phyloP scores from a whole-genome alignment of 192 early-diverging fungal species.

The Funneliformis geosporum region DNA sequence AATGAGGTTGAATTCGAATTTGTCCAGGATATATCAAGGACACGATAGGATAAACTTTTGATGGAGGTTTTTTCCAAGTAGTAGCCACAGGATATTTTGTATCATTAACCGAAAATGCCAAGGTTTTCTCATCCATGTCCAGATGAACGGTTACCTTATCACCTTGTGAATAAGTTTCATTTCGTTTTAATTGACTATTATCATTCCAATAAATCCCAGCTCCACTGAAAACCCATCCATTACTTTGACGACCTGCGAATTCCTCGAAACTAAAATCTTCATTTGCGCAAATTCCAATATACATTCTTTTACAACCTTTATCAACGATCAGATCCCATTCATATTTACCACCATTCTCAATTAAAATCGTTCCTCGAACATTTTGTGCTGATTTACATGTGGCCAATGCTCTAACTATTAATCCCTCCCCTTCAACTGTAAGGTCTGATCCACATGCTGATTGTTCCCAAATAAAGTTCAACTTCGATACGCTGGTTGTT shows the following conservation, averaged over 20 bases:
- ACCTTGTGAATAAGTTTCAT: neutral
- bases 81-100: neutral
- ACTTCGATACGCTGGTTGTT: neutral
- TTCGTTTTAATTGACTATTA: neutral
- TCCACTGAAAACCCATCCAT: neutral
- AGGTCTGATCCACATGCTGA: neutral
- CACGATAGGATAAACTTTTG: slow-evolving; percentile 13
- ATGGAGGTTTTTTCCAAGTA: slow-evolving; percentile 19
- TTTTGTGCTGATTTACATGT: neutral
- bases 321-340: slow-evolving; percentile 27
- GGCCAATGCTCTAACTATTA: neutral
- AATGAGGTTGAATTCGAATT: slow-evolving; percentile 13
- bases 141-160: slow-evolving; percentile 26
- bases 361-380: neutral
- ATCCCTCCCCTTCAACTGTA: neutral
- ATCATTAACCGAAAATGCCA: slow-evolving; percentile 22
- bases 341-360: neutral
- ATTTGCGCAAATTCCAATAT: slow-evolving; percentile 8
- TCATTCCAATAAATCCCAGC: neutral
- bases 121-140: slow-evolving; percentile 25
- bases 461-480: neutral
- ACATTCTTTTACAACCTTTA: neutral
- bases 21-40: slow-evolving; percentile 7
- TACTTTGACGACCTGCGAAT: neutral
- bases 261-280: neutral